Evolutionary conservation across 108 stramenopile genomes (phyloP).

Genomic region (Fistulifera pelliculosa): DNA sequence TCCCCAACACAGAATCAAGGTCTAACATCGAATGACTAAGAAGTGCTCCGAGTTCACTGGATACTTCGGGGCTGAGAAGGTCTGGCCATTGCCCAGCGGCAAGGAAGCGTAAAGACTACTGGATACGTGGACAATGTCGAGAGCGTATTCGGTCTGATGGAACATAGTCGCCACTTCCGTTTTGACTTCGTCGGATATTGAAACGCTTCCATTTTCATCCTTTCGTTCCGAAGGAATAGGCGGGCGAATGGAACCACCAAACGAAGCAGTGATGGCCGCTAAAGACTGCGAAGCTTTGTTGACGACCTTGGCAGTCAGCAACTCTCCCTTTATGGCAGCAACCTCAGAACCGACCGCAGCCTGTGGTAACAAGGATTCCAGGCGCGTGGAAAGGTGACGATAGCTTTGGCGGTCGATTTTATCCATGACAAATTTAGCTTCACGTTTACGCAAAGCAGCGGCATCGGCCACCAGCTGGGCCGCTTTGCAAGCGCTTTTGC

Average conservation of each 20-base stretch:
- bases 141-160: conserved; percentile 62
- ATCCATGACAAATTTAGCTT: conserved; percentile 62
- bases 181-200: conserved; percentile 40
- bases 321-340: conserved; percentile 74
- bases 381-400: conserved; percentile 40
- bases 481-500: conserved; percentile 77
- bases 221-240: conserved; percentile 37
- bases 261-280: conserved; percentile 46
- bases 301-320: conserved; percentile 61
- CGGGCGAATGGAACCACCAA: conserved; percentile 40
- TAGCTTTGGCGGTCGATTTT: conserved; percentile 49
- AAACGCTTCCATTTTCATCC: conserved; percentile 7
- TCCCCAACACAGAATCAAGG: conserved; percentile 57
- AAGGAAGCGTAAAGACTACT: conserved; percentile 56
- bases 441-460: conserved; percentile 58
- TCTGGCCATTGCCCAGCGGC: conserved; percentile 84
- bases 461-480: conserved; percentile 71
- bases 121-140: conserved; percentile 45
- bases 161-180: conserved; percentile 62
- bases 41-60: conserved; percentile 60
- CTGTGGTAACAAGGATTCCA: conserved; percentile 58
- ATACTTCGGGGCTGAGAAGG: conserved; percentile 48
- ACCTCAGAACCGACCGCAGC: conserved; percentile 49
- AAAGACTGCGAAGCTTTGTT: conserved; percentile 59
- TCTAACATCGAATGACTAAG: conserved; percentile 53